phyloP scores from a whole-genome alignment of 192 early-diverging fungal genomes.

The Anaeromyces robustus region DNA sequence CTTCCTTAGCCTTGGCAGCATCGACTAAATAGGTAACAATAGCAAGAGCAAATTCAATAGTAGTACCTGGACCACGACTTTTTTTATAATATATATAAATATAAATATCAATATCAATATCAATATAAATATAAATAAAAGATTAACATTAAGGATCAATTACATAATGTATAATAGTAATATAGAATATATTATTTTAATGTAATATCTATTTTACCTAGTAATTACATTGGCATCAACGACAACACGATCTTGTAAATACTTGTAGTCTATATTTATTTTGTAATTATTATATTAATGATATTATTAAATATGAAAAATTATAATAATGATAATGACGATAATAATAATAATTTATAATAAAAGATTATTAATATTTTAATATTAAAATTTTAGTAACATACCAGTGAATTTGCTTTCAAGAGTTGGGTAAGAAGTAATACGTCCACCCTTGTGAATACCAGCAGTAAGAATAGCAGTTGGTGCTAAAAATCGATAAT shows the following conservation, averaged over 20 bases:
- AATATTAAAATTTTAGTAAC: no score
- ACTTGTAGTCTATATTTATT: background rate
- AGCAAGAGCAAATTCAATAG: background rate
- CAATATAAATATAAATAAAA: no score
- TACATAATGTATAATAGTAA: no score
- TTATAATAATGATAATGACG: no score
- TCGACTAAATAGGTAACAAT: background rate
- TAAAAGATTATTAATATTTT: no score
- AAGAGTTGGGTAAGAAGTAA: background rate
- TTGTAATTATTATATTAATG: no score
- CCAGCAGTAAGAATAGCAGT: background rate
- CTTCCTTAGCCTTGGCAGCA: background rate
- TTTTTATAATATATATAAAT: no score
- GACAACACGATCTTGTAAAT: background rate
- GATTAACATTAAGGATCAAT: no score
- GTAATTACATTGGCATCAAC: background rate
- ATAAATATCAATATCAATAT: no score
- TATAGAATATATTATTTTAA: no score
- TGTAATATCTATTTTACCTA: background rate
- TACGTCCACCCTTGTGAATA: background rate
- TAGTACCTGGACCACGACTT: background rate
- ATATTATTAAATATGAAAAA: no score
- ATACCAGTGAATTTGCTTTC: background rate
- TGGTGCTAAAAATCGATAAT: background rate
- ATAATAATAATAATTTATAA: no score